A percentile compares a stretch with the other conserved stretches of the same genome.
Evolutionary conservation across 306 rosid genomes (phyloP).

Genomic region (Gastrolobium villosum): DNA sequence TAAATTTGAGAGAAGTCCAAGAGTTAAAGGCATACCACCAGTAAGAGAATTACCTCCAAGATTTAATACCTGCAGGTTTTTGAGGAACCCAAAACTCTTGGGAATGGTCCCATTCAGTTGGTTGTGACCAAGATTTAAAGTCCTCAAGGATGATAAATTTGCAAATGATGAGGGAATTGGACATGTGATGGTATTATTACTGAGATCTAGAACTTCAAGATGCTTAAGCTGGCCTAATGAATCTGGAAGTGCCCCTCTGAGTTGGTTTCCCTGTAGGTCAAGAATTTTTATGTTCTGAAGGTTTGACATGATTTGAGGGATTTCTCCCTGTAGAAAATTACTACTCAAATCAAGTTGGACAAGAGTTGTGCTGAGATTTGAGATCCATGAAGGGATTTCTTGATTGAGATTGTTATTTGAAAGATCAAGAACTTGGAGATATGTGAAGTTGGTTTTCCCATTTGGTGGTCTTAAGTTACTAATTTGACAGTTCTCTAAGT

Average conservation of each 20-base stretch:
- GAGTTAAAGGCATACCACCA: constrained; percentile 31
- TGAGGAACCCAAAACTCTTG: constrained; percentile 27
- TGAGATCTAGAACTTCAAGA: constrained; percentile 31
- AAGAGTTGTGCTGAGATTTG: constrained; percentile 32
- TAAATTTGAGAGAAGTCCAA: constrained; percentile 41
- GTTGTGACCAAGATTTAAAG: constrained; percentile 32
- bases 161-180: constrained; percentile 42
- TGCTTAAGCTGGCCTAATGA: constrained; percentile 39
- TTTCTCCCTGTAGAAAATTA: constrained; percentile 37
- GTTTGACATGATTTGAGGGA: constrained; percentile 25
- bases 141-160: constrained; percentile 45
- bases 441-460: constrained; percentile 38
- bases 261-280: constrained; percentile 25
- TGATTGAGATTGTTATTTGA: constrained; percentile 38
- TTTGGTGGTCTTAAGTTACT: neutral
- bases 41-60: constrained; percentile 32
- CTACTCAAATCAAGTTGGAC: constrained; percentile 11
- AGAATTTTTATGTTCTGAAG: constrained; percentile 36
- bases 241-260: constrained; percentile 36
- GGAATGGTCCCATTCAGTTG: constrained; percentile 45
- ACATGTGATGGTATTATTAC: constrained; percentile 32
- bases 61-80: constrained; percentile 31
- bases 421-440: constrained; percentile 49
- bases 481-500: constrained; percentile 47
- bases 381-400: constrained; percentile 37